Evolutionary conservation across 192 early-diverging fungal species (phyloP), one percentile per base, ranked within the genome.

Genomic region (Funneliformis geosporum): DNA sequence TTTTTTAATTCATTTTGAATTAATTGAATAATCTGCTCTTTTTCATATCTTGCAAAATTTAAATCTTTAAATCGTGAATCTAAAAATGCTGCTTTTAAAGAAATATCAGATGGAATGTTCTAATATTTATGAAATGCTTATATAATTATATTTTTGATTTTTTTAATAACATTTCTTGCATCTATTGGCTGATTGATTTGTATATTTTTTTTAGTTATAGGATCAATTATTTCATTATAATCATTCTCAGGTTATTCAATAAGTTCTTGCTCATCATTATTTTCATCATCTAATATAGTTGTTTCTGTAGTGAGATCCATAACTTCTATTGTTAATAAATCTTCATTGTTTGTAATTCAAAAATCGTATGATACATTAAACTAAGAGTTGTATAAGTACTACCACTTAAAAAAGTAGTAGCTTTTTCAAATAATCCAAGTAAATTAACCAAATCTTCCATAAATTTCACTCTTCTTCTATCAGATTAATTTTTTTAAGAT

Each of bases 31-130:
- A 46, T 46, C 44, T 46, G 44, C 7, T 46, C 6, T 10, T 46
- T 46, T 46, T 46, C 2, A 2, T 7, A 10, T 46, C 44, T 46
- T 46, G 44, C 44, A 46, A 46, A 46, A 46, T 2, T 46, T 46
- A 46, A 46, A 62, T 64, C 61, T 64, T 64, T 64, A 28, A 64
- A 64, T 16, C 12, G 61, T 64, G 61, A 16, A 23, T 64, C 61
- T 64, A 64, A 64, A 23, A 64, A 64, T 64, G 61, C 61, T 16
- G 27, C 61, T 64, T 64, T 64, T 64, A 64, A 64, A 16, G 21
- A 8, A 28, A 64, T 23, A 64, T 64, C 61, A 64, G 61, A 64
- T 64, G 27, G 21, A 16, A 64, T 23, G 5, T 28, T 64, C 61
- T 8, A 64, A 64, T 64, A 64, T 23, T 64, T n/a, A 64, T 64